Evolutionary conservation across 345 rosid species (phyloP).

Genomic region (Camelina laxa): DNA sequence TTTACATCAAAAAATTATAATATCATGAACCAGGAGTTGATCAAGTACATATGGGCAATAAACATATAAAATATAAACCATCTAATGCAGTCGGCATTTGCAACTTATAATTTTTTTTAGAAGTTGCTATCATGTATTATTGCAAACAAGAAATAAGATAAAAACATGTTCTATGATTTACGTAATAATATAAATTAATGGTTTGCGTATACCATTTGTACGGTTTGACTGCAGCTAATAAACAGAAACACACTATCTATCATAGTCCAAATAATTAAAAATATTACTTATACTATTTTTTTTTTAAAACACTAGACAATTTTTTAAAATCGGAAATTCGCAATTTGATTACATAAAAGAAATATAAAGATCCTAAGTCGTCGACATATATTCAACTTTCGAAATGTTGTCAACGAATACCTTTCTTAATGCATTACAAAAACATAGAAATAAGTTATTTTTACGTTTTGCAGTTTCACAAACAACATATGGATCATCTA

Average conservation of each 20-base stretch:
- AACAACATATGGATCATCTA: constrained; percentile 19
- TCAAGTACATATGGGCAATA: constrained; percentile 23
- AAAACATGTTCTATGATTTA: neutral
- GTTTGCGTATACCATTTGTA: neutral
- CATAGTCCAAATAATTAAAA: neutral
- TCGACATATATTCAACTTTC: neutral
- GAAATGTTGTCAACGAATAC: neutral
- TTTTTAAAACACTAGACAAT: neutral
- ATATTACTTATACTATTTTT: neutral
- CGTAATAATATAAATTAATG: neutral
- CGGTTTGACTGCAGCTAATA: neutral
- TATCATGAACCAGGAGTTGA: constrained; percentile 18
- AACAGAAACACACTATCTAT: neutral
- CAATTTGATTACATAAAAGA: neutral
- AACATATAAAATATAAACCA: no score
- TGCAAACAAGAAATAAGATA: neutral
- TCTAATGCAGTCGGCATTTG: no score
- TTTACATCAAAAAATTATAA: constrained; percentile 15
- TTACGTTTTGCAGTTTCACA: neutral
- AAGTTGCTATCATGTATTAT: neutral
- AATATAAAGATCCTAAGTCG: neutral
- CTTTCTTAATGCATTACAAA: neutral
- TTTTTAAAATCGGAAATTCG: no score
- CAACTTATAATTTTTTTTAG: no score
- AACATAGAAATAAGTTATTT: neutral